Evolutionary conservation across 768 basidiomycete genomes (phyloP).

Genomic region (Lactarius hengduanensis): DNA sequence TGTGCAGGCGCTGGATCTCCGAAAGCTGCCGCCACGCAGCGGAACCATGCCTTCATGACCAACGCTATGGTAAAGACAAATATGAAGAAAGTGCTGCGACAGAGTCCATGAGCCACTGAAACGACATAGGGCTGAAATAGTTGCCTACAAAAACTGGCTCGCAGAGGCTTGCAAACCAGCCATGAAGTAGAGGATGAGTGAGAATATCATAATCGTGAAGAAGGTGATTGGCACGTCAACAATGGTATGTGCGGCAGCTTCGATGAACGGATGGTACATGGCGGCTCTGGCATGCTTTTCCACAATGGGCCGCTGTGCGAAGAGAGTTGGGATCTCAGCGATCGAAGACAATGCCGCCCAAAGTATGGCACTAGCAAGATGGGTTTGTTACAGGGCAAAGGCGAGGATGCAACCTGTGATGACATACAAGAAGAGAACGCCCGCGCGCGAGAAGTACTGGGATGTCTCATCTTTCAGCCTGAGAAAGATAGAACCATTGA

Average conservation of each 20-base stretch:
- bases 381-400: not conserved
- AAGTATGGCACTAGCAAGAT: constrained; percentile 48
- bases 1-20: constrained; percentile 59
- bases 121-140: not conserved
- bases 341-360: constrained; percentile 58
- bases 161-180: constrained; percentile 54
- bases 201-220: constrained; percentile 45
- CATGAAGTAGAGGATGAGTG: constrained; percentile 59
- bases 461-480: constrained; percentile 51
- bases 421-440: constrained; percentile 71
- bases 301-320: constrained; percentile 58
- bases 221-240: constrained; percentile 62
- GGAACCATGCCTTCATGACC: constrained; percentile 75
- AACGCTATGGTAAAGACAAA: constrained; percentile 57
- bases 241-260: constrained; percentile 56
- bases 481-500: constrained; percentile 66
- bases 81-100: constrained; percentile 53
- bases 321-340: constrained; percentile 61
- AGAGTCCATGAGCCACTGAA: constrained; percentile 5
- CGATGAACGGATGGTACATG: constrained; percentile 59
- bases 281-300: constrained; percentile 56
- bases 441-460: constrained; percentile 71
- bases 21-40: constrained; percentile 60
- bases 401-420: not conserved
- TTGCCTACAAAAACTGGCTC: constrained; percentile 63